Base-by-base conservation (phyloP, 2,329 filamentous ascomycete species). In the Microsporum ferrugineum region DNA sequence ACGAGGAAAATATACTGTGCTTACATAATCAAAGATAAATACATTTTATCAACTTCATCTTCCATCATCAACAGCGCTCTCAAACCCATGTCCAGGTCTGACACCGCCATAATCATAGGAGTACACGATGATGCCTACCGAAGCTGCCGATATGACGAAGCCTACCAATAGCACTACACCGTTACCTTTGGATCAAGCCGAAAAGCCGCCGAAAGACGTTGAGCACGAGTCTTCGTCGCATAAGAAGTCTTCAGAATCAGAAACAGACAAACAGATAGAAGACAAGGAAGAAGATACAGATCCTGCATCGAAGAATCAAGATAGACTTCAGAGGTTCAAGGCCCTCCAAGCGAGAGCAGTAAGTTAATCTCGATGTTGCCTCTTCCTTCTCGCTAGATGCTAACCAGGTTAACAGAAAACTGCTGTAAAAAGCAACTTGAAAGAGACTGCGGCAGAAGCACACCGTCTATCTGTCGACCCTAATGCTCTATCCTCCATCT, bases 241-340 rank as follows among this genome's bases (percentile, higher is more conserved):
- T n/a, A 64, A 64, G 63, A 65, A 65, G 63, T 36, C 3, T 0
- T 0, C 1, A n/a, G 59, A 64, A 27, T 33, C 29, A 27, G 29
- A 36, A 34, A 17, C 57, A 1, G 43, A 59, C 3, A 47, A 45
- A 6, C 33, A 10, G 33, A 23, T 31, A 23, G 51, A 34, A 38
- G 59, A 60, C 17, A 59, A 63, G 8, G 59, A 65, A 14, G 38
- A 60, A 57, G 43, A 63, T 8, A 27, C 60, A n/a, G 23, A 61
- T 57, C 66, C 68, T 58, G 65, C 69, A 23, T 65, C 68, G 4
- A 74, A 69, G 61, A 71, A 71, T 23, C 68, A 84, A 67, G 87
- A 91, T 60, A 84, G 90, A 61, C 78, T 85, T 74, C 88, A 89
- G 57, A 86, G 89, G 65, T 96, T 96, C 79, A 91, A 91, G 72